phyloP scores from a whole-genome alignment of 208 protist species.

The Crithidia brevicula region DNA sequence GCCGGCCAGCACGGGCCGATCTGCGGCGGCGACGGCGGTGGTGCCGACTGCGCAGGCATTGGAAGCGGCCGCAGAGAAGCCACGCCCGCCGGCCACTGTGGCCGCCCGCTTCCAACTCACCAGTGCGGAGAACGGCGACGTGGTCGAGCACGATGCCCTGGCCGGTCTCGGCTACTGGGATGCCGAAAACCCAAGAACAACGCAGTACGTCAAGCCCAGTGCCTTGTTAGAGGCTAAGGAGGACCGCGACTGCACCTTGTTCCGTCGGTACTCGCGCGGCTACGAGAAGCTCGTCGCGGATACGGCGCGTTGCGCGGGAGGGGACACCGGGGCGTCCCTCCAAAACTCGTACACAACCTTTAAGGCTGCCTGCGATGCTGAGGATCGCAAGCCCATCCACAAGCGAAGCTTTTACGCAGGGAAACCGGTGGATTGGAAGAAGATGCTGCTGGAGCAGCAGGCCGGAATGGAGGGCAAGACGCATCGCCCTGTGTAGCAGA shows the following conservation, averaged over 20 bases:
- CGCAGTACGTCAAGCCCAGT: slow-evolving; percentile 35
- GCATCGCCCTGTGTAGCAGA: not conserved
- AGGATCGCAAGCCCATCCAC: slow-evolving; percentile 34
- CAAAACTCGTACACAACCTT: slow-evolving; percentile 20
- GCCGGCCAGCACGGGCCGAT: not conserved
- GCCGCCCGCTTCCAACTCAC: slow-evolving; percentile 41
- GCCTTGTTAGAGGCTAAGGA: slow-evolving; percentile 48
- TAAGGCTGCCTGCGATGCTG: slow-evolving; percentile 23
- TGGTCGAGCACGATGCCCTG: slow-evolving; percentile 42
- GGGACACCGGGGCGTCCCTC: slow-evolving; percentile 25
- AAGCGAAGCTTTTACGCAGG: slow-evolving; percentile 42
- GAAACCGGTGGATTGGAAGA: slow-evolving; percentile 26
- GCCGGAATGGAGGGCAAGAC: not conserved
- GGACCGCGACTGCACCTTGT: slow-evolving; percentile 34
- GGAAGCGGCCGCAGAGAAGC: not conserved
- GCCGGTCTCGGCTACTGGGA: slow-evolving; percentile 40
- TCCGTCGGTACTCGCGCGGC: slow-evolving; percentile 47
- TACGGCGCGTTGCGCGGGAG: slow-evolving; percentile 23
- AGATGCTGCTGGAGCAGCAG: slow-evolving; percentile 29
- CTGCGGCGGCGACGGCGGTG: not conserved
- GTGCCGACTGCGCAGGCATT: too few relatives aligned
- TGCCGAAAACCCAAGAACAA: slow-evolving; percentile 13
- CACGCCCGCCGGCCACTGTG: not conserved
- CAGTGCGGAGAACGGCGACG: slow-evolving; percentile 52
- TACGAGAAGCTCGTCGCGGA: slow-evolving; percentile 40